A percentile compares a stretch with the other conserved stretches of the same genome.
Evolutionary conservation across 495 filamentous ascomycete genomes (phyloP).

Genomic region (Patellaria atrata): DNA sequence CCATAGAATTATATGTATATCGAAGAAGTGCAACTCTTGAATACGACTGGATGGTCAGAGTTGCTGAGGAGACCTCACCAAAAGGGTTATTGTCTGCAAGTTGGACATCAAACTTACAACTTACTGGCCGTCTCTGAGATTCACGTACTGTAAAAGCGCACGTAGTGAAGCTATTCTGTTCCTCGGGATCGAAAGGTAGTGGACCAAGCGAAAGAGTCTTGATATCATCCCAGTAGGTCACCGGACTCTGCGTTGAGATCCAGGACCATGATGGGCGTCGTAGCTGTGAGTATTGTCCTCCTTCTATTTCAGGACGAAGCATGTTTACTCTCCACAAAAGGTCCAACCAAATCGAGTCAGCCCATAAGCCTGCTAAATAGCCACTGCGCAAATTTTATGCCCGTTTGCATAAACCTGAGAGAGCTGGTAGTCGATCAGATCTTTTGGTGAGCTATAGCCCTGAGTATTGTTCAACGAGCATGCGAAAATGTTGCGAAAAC

Average conservation of each 20-base stretch:
- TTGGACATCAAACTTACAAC: too few species aligned
- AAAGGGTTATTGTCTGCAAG: too few species aligned
- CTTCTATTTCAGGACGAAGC: not conserved
- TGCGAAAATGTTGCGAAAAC: too few species aligned
- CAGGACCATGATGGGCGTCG: conserved; percentile 5
- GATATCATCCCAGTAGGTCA: conserved; percentile 5
- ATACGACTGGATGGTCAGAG: not conserved
- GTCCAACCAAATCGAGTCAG: conserved; percentile 5
- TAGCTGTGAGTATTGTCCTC: too few species aligned
- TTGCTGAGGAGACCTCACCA: not conserved
- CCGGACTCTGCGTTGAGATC: conserved; percentile 1
- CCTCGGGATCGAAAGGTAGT: not conserved
- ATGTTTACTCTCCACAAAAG: conserved; percentile 6
- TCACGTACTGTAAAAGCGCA: not conserved
- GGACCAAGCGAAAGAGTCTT: not conserved
- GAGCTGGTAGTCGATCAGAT: too few species aligned
- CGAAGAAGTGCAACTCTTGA: too few species aligned
- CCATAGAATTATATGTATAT: not conserved
- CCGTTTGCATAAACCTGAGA: conserved; percentile 2
- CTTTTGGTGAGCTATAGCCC: too few species aligned
- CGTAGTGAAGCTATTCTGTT: not conserved
- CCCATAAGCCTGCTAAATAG: conserved; percentile 1
- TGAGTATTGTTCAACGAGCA: too few species aligned
- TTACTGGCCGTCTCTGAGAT: too few species aligned
- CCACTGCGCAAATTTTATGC: conserved; percentile 1